Evolutionary conservation across 805 yeast species (phyloP).

Genomic region (Wickerhamiella sergipiensis): DNA sequence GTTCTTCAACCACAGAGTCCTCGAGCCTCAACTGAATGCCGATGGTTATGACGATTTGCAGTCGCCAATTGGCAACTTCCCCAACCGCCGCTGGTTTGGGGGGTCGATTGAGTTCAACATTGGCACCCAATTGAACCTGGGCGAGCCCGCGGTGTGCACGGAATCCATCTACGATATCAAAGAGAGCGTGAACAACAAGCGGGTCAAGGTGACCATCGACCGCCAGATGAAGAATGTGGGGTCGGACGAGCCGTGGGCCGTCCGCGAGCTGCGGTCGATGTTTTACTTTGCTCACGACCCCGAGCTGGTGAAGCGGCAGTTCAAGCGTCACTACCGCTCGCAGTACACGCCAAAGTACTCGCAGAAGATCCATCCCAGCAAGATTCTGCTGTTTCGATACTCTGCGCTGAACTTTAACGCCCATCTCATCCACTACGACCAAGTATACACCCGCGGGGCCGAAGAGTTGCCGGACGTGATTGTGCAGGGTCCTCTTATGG

Average conservation of each 20-base stretch:
- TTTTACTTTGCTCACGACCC: conserved; percentile 38
- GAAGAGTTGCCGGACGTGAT: conserved; percentile 54
- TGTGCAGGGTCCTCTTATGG: conserved; percentile 72
- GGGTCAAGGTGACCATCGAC: conserved; percentile 41
- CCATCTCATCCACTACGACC: conserved; percentile 71
- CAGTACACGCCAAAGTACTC: conserved; percentile 8
- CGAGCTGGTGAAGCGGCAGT: conserved; percentile 11
- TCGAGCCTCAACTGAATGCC: conserved; percentile 33
- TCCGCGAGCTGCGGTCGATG: conserved; percentile 44
- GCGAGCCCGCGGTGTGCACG: conserved; percentile 31
- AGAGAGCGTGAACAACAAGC: conserved; percentile 7
- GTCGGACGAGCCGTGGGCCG: conserved; percentile 18
- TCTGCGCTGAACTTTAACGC: conserved; percentile 71
- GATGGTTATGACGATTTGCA: conserved; percentile 81
- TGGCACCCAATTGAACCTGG: conserved; percentile 25
- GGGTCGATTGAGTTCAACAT: conserved; percentile 40
- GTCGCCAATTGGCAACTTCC: conserved; percentile 39
- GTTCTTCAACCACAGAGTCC: conserved; percentile 47
- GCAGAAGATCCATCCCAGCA: conserved; percentile 27
- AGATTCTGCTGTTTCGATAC: conserved; percentile 41
- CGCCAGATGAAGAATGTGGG: conserved; percentile 30
- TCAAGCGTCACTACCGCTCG: conserved; percentile 15
- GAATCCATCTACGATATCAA: conserved; percentile 34
- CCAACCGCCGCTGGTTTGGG: conserved; percentile 63
- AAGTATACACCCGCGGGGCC: conserved; percentile 32